These are phyloP conservation scores for Agrocybe pediades DNA, from an alignment of 768 basidiomycete species.

Conservation along the genomic window DNA sequence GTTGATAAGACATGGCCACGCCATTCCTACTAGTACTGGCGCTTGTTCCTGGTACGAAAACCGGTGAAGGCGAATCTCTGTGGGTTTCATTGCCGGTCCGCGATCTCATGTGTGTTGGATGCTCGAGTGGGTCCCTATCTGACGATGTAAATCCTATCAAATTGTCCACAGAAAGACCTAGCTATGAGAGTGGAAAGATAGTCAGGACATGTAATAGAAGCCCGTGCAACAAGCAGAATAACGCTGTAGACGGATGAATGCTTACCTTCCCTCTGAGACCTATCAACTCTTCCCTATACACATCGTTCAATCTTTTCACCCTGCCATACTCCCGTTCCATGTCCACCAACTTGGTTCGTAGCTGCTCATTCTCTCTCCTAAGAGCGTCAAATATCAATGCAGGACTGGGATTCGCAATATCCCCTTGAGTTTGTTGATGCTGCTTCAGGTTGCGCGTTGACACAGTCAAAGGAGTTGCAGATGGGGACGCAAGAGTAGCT, in stretches of 20 bases:
- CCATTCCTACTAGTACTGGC: neutral
- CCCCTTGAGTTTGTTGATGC: neutral
- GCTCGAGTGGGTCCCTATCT: slow-evolving; percentile 61
- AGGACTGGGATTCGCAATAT: slow-evolving; percentile 36
- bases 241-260: no score
- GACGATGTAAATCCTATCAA: slow-evolving; percentile 68
- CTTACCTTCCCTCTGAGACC: slow-evolving; percentile 72
- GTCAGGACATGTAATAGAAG: slow-evolving; percentile 5
- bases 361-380: slow-evolving; percentile 76
- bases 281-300: slow-evolving; percentile 84
- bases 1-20: slow-evolving; percentile 12
- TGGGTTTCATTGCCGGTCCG: slow-evolving; percentile 20
- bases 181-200: slow-evolving; percentile 36
- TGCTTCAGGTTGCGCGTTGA: neutral
- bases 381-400: slow-evolving; percentile 77
- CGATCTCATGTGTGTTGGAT: slow-evolving; percentile 65
- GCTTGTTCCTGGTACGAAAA: no score
- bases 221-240: neutral
- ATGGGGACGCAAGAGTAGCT: slow-evolving; percentile 30
- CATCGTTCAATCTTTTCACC: slow-evolving; percentile 74
- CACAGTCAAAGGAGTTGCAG: slow-evolving; percentile 3
- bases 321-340: slow-evolving; percentile 80
- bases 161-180: slow-evolving; percentile 78
- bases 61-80: neutral
- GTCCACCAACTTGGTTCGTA: slow-evolving; percentile 66